A percentile compares a stretch with the other conserved stretches of the same genome.
Conservation (phyloP, 352 stramenopile species). For the Pythium diclinum region DNA sequence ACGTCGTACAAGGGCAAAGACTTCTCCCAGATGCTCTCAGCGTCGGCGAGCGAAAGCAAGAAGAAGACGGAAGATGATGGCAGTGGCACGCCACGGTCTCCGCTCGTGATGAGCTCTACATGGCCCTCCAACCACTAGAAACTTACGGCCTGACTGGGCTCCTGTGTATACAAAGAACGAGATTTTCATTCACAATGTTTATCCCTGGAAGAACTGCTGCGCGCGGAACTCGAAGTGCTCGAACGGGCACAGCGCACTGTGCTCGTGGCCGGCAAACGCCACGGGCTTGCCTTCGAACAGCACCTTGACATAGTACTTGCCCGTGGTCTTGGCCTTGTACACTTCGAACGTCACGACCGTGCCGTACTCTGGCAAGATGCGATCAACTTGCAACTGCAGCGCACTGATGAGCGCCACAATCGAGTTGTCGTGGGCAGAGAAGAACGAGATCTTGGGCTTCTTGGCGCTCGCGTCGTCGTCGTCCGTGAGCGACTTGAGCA, state of each 20-base stretch:
- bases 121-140: slow-evolving; percentile 19
- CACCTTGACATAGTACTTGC: slow-evolving; percentile 54
- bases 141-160: background rate
- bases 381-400: slow-evolving; percentile 60
- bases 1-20: slow-evolving; percentile 73
- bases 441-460: slow-evolving; percentile 55
- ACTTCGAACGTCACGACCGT: slow-evolving; percentile 69
- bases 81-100: slow-evolving; percentile 23
- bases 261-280: slow-evolving; percentile 49
- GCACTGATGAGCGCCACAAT: slow-evolving; percentile 74
- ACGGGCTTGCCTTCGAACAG: slow-evolving; percentile 57
- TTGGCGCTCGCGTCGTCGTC: slow-evolving; percentile 13
- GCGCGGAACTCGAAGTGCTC: slow-evolving; percentile 55
- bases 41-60: slow-evolving; percentile 10
- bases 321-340: slow-evolving; percentile 45
- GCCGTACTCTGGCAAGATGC: slow-evolving; percentile 61
- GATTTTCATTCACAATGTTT: background rate
- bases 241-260: slow-evolving; percentile 59
- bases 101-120: slow-evolving; percentile 25
- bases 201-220: slow-evolving; percentile 40
- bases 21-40: slow-evolving; percentile 40
- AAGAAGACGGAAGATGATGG: slow-evolving; percentile 20
- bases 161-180: background rate
- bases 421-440: slow-evolving; percentile 84
- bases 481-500: slow-evolving; percentile 29